Base-by-base conservation (phyloP, 2,329 filamentous ascomycete genomes). In the Botryotinia convoluta region DNA sequence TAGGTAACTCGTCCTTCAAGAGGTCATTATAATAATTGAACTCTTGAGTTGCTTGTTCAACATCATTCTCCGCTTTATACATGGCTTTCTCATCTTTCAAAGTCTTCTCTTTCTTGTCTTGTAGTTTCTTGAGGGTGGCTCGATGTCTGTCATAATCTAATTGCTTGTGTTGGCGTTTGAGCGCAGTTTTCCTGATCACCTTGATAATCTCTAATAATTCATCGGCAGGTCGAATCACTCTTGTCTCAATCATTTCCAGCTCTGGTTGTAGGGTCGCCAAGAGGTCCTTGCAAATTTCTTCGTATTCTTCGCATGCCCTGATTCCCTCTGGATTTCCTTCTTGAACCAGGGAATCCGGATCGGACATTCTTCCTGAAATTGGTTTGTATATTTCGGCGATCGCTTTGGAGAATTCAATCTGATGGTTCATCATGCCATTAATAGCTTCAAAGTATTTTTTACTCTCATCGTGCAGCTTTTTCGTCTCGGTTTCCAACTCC, bases 1-100 rank as follows among this genome's bases (percentile, higher is more conserved):
- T 94, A 42, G 96, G 96, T 76, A 99, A 86, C 84, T 99, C 96
- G 29, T 97, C 93, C 85, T 99, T 99, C 75, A 99, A 88, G 69
- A 99, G 86, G 80, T 98, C 94, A 84, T 99, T 99, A 87, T 96
- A 98, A 85, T 97, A 97, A 82, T 98, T 95, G 85, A 92, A 99
- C 79, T 99, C 96, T 81, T 97, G 93, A 0, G 96, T 98, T 8
- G 96, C 91, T 83, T 92, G 88, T 82, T 99, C 96, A 37, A 95
- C 89, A 54, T 98, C 95, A 79, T 90, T 93, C 83, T 99, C 96
- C 8, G 94, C 94, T 83, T 97, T 97, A 89, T 97, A 99, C 79
- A 97, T 87, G 26, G 95, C 94, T 85, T 98, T 99, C 82, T 99
- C 96, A 79, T 99, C 96, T 86, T 99, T 99, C 76, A 97, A 85